These are phyloP conservation scores for Geosmithia flava DNA, from an alignment of 2,329 filamentous ascomycete species.

Conservation along the genomic window DNA sequence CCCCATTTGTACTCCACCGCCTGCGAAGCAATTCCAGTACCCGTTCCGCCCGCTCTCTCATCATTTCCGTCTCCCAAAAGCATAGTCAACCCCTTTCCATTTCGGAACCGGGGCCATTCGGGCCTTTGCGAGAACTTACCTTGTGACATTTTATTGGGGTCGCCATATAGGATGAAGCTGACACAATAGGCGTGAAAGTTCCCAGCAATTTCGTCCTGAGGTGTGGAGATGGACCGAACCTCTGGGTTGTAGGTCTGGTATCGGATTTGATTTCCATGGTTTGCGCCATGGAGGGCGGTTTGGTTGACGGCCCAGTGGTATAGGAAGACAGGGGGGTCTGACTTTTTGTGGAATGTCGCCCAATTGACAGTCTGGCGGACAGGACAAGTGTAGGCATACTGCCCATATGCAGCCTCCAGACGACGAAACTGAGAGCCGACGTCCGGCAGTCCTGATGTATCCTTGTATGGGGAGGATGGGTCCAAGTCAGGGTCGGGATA, in stretches of 20 bases:
- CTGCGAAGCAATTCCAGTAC: constrained; percentile 22
- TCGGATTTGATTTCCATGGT: constrained; percentile 17
- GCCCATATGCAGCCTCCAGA: constrained; percentile 27
- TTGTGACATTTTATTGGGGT: constrained; percentile 13
- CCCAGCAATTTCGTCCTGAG: constrained; percentile 18
- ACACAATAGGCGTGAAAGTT: constrained; percentile 21
- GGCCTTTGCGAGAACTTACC: constrained; percentile 10
- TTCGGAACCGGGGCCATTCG: constrained; percentile 11
- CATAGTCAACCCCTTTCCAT: constrained; percentile 21
- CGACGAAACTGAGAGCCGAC: constrained; percentile 32
- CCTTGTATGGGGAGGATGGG: constrained; percentile 16
- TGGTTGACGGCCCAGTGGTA: constrained; percentile 18
- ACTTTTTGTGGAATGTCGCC: constrained; percentile 12
- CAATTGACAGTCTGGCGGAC: constrained; percentile 28
- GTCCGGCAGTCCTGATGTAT: constrained; percentile 16
- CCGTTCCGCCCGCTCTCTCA: constrained; percentile 28
- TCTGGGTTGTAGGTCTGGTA: constrained; percentile 26
- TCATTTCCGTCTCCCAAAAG: constrained; percentile 33
- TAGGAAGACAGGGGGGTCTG: constrained; percentile 15
- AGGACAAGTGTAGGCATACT: constrained; percentile 31
- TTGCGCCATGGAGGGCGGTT: constrained; percentile 24
- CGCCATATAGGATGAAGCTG: constrained; percentile 20
- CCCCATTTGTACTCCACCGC: constrained; percentile 26
- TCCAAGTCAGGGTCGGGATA: constrained; percentile 22
- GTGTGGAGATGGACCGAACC: constrained; percentile 19